A percentile compares a stretch with the other conserved stretches of the same genome.
Conservation (phyloP, 2,329 filamentous ascomycete genomes). For the Lomentospora prolificans region DNA sequence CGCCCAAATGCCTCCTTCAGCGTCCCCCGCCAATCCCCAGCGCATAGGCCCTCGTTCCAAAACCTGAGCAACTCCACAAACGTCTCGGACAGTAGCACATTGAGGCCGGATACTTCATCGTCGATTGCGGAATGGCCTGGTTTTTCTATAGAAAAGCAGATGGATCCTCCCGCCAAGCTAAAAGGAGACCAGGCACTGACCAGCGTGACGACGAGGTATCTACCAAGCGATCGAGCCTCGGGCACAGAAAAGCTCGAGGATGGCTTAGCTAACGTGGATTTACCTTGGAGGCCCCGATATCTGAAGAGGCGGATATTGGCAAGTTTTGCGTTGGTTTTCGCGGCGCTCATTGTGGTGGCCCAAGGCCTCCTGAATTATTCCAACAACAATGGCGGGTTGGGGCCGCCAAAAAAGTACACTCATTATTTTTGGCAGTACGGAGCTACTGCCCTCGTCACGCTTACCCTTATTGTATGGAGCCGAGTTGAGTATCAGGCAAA, state of each 20-base stretch:
- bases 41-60: not conserved
- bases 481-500: conserved; percentile 30
- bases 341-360: conserved; percentile 18
- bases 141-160: not conserved
- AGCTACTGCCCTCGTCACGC: conserved; percentile 22
- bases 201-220: not conserved
- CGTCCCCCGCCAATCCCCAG: conserved; percentile 13
- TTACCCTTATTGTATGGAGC: conserved; percentile 23
- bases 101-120: not conserved
- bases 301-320: conserved; percentile 22
- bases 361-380: conserved; percentile 23
- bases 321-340: conserved; percentile 20
- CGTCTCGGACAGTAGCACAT: not conserved
- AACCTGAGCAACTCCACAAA: not conserved
- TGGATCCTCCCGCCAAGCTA: not conserved
- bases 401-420: conserved; percentile 15
- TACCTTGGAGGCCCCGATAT: conserved; percentile 26
- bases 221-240: conserved; percentile 10
- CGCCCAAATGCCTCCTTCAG: conserved; percentile 16
- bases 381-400: conserved; percentile 19
- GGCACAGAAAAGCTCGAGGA: conserved; percentile 16
- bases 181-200: not conserved
- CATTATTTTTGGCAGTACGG: conserved; percentile 28
- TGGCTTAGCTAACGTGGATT: conserved; percentile 17
- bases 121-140: not conserved